Conservation (phyloP, 257 asterid genomes). For the Osmanthus fragrans region DNA sequence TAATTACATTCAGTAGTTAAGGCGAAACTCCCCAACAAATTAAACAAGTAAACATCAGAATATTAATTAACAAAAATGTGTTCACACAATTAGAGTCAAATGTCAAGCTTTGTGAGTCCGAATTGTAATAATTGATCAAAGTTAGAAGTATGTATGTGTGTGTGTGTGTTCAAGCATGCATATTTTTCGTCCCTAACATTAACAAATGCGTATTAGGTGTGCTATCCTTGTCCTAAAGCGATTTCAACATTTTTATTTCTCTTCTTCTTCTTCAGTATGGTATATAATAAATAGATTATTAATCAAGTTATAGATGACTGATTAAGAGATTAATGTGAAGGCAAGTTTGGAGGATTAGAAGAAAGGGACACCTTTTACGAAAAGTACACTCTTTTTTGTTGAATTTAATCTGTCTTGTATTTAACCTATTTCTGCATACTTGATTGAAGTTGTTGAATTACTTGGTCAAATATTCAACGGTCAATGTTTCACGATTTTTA, state of each 20-base stretch:
- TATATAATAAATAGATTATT: too few species aligned
- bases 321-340: not conserved
- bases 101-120: not conserved
- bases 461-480: conserved; percentile 3
- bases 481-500: not conserved
- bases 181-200: not conserved
- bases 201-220: not conserved
- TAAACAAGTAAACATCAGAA: not conserved
- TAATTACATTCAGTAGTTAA: not conserved
- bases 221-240: not conserved
- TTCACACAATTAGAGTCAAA: not conserved
- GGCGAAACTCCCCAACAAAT: not conserved
- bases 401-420: too few species aligned
- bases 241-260: not conserved
- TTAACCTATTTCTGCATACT: not conserved
- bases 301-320: not conserved
- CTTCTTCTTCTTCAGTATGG: not conserved
- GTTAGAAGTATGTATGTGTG: too few species aligned
- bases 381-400: too few species aligned
- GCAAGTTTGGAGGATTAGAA: not conserved
- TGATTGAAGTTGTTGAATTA: not conserved
- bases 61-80: not conserved
- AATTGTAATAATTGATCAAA: not conserved
- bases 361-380: too few species aligned
- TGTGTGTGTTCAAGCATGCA: too few species aligned